Evolutionary conservation across 2,329 filamentous ascomycete genomes (phyloP), one percentile per base, ranked within the genome.

Genomic region (Tolypocladium paradoxum): DNA sequence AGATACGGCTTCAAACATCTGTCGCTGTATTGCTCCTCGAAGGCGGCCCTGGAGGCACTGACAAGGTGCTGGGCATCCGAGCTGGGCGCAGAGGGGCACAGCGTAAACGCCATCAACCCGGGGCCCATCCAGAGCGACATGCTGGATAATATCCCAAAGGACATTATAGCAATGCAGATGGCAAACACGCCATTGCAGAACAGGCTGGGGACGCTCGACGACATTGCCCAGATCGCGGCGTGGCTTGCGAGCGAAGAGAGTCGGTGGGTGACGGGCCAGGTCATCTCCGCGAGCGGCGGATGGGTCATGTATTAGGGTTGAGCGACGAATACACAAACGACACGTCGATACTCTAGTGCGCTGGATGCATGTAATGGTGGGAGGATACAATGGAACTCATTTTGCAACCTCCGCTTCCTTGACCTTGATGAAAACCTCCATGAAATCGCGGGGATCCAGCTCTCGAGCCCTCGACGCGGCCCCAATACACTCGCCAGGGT

Each of bases 21-120:
- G 3, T 69, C 73, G 2, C 62, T 81, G 3, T 85, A 84, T 62
- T 73, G 72, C 48, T 74, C 76, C 0, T 77, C 74, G 5, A 85
- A 85, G 61, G 79, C 78, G 0, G 82, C 80, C 6, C 62, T 85
- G 18, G 81, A 85, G 62, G 78, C 75, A 0, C 63, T 84, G 52
- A 85, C 82, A 11, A 69, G 81, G 7, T 75, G 71, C 46, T 79
- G 79, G 74, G 82, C 83, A 0, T 70, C 72, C 0, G 82, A 85
- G 64, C 66, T 85, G 9, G 81, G 81, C 0, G 61, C 56, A 4
- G 65, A 73, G 54, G 79, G 81, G 0, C 78, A 78, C 54, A 84
- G 81, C 0, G 81, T 83, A 29, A 86, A 85, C 57, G 71, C 74
- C 0, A 76, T 85, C 2, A 76, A 76, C 22, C 80, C 81, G 0